Evolutionary conservation across 2,329 filamentous ascomycete genomes (phyloP).

Genomic region (Fusarium sp.): DNA sequence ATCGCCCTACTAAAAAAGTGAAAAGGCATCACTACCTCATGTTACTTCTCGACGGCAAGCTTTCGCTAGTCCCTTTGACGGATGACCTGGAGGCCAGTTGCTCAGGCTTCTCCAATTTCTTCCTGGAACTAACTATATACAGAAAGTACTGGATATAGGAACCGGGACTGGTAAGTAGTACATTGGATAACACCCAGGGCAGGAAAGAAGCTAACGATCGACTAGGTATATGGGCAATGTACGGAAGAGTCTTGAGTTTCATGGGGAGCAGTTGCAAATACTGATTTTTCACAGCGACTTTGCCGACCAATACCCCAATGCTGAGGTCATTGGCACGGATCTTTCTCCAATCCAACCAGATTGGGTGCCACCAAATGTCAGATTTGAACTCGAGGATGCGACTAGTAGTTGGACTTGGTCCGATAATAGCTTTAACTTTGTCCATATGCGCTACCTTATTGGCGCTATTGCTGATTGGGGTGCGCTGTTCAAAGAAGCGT

Average conservation of each 20-base stretch:
- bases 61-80: neutral
- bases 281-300: neutral
- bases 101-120: fast-evolving
- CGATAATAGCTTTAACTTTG: neutral
- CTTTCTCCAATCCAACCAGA: neutral
- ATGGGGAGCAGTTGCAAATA: fast-evolving
- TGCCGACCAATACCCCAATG: neutral
- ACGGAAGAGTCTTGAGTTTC: neutral
- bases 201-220: neutral
- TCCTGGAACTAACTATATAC: neutral
- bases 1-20: neutral
- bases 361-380: neutral
- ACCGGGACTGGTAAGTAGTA: neutral
- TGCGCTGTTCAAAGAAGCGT: neutral
- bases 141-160: neutral
- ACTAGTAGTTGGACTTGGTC: neutral
- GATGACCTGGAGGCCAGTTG: neutral
- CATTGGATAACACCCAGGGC: fast-evolving
- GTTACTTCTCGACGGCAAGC: neutral
- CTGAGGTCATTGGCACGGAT: neutral
- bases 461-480: neutral
- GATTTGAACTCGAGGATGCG: neutral
- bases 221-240: neutral
- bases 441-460: neutral
- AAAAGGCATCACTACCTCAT: neutral